phyloP scores from a whole-genome alignment of 352 stramenopile species.

The Peronospora tabacina region DNA sequence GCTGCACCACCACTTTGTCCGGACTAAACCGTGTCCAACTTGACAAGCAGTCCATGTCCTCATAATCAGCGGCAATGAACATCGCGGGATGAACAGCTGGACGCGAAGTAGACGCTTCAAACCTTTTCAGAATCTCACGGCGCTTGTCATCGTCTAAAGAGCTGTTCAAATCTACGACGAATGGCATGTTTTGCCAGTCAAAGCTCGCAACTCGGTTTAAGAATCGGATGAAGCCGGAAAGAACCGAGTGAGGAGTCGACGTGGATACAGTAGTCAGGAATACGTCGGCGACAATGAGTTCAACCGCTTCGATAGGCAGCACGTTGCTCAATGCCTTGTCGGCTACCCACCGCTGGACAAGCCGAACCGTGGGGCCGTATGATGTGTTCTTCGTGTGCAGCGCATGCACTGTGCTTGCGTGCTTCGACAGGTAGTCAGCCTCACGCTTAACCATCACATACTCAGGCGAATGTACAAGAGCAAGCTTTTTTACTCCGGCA shows the following conservation, averaged over 20 bases:
- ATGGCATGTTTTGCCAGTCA: constrained; percentile 64
- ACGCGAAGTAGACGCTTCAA: constrained; percentile 62
- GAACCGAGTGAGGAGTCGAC: constrained; percentile 57
- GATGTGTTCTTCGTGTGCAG: constrained; percentile 73
- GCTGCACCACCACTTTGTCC: constrained; percentile 57
- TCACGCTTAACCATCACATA: constrained; percentile 60
- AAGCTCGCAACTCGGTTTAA: constrained; percentile 63
- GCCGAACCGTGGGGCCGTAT: constrained; percentile 68
- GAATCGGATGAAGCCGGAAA: constrained; percentile 76
- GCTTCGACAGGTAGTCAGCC: constrained; percentile 50
- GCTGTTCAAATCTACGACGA: constrained; percentile 68
- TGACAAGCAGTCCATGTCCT: constrained; percentile 69
- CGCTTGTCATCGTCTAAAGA: constrained; percentile 54
- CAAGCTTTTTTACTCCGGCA: constrained; percentile 45
- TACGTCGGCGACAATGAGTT: constrained; percentile 70
- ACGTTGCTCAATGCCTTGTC: constrained; percentile 71
- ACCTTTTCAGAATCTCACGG: constrained; percentile 64
- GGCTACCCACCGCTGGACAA: constrained; percentile 77
- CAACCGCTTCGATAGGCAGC: constrained; percentile 58
- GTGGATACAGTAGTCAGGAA: constrained; percentile 49
- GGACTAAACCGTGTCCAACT: constrained; percentile 70
- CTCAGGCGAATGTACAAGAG: constrained; percentile 50
- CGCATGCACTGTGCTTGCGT: constrained; percentile 65
- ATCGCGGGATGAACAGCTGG: constrained; percentile 53
- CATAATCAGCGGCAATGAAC: constrained; percentile 75